A percentile compares a stretch with the other conserved stretches of the same genome.
phyloP scores from a whole-genome alignment of 202 grass and related monocot species.

The Dendrocalamus latiflorus region DNA sequence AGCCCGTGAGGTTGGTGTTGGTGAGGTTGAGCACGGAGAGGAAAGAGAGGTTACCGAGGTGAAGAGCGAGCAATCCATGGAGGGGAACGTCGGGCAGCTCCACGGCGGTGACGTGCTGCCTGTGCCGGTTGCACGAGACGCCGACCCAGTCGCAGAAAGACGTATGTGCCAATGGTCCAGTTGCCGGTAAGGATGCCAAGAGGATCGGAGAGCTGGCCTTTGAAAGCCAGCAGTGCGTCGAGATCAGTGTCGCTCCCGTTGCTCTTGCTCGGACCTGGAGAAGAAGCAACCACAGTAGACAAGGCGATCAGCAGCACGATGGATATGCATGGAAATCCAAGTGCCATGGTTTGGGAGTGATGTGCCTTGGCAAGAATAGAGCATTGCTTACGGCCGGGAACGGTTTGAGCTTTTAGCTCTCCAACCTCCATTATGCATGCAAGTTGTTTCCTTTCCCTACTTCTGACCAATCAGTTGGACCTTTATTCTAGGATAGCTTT shows the following conservation, averaged over 20 bases:
- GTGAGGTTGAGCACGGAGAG: constrained; percentile 5
- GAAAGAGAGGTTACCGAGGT: constrained; percentile 10
- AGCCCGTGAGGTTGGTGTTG: neutral
- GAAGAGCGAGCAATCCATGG: neutral
- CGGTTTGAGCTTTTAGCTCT: no score
- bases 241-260: neutral
- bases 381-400: no score
- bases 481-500: no score
- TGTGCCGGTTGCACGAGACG: neutral
- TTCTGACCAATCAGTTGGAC: no score
- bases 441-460: no score
- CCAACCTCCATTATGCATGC: no score
- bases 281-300: neutral
- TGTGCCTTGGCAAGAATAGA: neutral
- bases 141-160: neutral
- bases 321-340: neutral
- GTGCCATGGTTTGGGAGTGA: neutral
- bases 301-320: neutral
- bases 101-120: neutral
- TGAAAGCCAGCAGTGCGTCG: neutral
- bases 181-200: neutral
- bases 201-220: neutral
- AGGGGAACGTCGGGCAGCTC: neutral
- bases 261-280: neutral
- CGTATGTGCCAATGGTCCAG: neutral